Evolutionary conservation across 169 alveolate genomes (phyloP).

Genomic region (Theileria orientalis): DNA sequence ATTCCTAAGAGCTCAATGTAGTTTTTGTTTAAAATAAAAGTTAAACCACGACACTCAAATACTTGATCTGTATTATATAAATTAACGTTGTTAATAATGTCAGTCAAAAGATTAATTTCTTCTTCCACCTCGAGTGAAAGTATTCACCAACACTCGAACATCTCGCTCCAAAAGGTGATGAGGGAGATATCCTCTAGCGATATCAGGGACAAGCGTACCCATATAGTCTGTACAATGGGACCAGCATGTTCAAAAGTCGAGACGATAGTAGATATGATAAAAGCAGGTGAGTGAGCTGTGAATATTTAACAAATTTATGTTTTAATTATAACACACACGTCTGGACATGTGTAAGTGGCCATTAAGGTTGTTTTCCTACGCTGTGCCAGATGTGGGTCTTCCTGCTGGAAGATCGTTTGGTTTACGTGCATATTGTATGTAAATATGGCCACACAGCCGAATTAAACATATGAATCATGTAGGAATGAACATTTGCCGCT

Average conservation of each 20-base stretch:
- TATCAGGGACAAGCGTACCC: conserved; percentile 83
- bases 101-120: conserved; percentile 3
- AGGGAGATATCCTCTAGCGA: conserved; percentile 20
- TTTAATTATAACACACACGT: neutral
- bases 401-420: neutral
- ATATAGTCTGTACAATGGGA: conserved; percentile 97
- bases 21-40: neutral
- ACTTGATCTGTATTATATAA: neutral
- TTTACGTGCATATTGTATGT: neutral
- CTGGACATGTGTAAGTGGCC: neutral
- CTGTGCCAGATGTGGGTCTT: neutral
- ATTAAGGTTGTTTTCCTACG: neutral
- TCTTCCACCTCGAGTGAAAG: neutral
- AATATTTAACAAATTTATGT: neutral
- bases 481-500: conserved; percentile 97
- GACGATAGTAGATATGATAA: conserved; percentile 86
- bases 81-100: neutral
- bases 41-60: neutral
- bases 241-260: conserved; percentile 93
- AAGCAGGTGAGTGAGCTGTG: conserved; percentile 76
- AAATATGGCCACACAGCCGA: neutral
- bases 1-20: neutral
- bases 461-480: neutral
- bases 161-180: conserved; percentile 30
- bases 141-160: conserved; percentile 26